Percentiles rank a stretch among this genome's conserved stretches.
Conservation (phyloP, 805 yeast species). For the Lachancea kluyveri region DNA sequence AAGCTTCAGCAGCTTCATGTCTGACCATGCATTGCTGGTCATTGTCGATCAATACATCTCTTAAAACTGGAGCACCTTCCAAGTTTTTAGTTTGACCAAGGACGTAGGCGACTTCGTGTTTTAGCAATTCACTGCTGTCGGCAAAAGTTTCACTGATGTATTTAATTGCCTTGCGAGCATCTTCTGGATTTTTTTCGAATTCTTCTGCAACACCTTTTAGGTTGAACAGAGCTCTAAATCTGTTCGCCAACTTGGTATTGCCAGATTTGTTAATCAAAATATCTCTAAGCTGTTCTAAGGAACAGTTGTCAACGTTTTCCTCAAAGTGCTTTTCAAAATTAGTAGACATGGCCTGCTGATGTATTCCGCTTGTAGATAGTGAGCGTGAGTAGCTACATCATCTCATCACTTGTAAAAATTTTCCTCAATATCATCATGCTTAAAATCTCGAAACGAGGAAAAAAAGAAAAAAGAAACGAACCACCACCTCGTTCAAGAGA, state of each 20-base stretch:
- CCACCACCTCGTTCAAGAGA: too few species aligned
- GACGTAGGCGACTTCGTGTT: slow-evolving; percentile 97
- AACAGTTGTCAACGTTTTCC: slow-evolving; percentile 33
- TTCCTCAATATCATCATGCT: too few species aligned
- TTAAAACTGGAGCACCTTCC: slow-evolving; percentile 67
- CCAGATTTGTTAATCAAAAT: slow-evolving; percentile 62
- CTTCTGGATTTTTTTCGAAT: slow-evolving; percentile 41
- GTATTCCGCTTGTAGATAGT: too few species aligned
- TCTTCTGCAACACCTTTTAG: slow-evolving; percentile 83
- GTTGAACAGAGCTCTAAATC: slow-evolving; percentile 93
- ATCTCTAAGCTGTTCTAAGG: slow-evolving; percentile 66
- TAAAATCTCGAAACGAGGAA: too few species aligned
- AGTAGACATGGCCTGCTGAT: too few species aligned
- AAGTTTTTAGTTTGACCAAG: slow-evolving; percentile 90
- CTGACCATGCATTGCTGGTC: slow-evolving; percentile 93
- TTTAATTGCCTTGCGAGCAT: slow-evolving; percentile 63
- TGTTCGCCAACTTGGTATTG: slow-evolving; percentile 65
- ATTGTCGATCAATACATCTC: slow-evolving; percentile 58
- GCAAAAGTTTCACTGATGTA: slow-evolving; percentile 80
- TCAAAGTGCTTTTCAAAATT: slow-evolving; percentile 32
- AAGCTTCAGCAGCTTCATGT: slow-evolving; percentile 98
- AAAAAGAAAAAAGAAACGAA: too few species aligned
- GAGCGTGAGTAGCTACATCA: too few species aligned
- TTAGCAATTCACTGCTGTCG: slow-evolving; percentile 81
- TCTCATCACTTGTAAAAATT: too few species aligned